phyloP scores from a whole-genome alignment of 345 rosid species.

The Gossypium sturtianum region DNA sequence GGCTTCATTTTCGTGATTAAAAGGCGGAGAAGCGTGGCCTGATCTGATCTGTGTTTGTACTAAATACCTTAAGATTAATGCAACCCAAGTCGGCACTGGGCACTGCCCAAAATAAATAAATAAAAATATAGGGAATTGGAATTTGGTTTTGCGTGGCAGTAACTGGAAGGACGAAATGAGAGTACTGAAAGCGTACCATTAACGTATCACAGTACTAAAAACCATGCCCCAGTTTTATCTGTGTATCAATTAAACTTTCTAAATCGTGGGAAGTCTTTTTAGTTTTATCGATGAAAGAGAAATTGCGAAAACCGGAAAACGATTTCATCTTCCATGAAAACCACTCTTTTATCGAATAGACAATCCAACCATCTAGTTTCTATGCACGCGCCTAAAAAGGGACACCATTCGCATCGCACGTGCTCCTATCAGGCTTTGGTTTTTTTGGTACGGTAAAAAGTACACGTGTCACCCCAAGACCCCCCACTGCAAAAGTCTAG shows the following conservation, averaged over 20 bases:
- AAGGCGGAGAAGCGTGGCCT: not conserved
- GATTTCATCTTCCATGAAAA: conserved; percentile 1
- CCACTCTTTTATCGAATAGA: conserved; percentile 15
- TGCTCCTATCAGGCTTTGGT: conserved; percentile 17
- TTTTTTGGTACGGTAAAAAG: conserved; percentile 14
- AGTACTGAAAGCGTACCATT: not conserved
- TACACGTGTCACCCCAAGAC: conserved; percentile 35
- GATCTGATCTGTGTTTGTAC: conserved; percentile 1
- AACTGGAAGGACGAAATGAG: not conserved
- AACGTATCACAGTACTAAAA: not conserved
- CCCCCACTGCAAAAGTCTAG: conserved; percentile 20
- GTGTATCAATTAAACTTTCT: not conserved
- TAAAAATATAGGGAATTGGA: not conserved
- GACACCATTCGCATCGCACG: conserved; percentile 46
- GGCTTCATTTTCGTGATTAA: not conserved
- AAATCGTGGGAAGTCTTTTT: not conserved
- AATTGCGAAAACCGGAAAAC: not conserved
- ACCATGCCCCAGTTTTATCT: not conserved
- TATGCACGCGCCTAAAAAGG: conserved; percentile 38
- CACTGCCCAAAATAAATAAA: not conserved
- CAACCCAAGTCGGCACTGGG: not conserved
- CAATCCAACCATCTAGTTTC: conserved; percentile 20
- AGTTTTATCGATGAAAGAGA: not conserved
- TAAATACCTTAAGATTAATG: conserved; percentile 7
- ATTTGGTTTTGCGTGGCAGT: not conserved